Evolutionary conservation across 176 grass and related monocot species (phyloP), one percentile per base, ranked within the genome.

Genomic region (Aegilops speltoides): DNA sequence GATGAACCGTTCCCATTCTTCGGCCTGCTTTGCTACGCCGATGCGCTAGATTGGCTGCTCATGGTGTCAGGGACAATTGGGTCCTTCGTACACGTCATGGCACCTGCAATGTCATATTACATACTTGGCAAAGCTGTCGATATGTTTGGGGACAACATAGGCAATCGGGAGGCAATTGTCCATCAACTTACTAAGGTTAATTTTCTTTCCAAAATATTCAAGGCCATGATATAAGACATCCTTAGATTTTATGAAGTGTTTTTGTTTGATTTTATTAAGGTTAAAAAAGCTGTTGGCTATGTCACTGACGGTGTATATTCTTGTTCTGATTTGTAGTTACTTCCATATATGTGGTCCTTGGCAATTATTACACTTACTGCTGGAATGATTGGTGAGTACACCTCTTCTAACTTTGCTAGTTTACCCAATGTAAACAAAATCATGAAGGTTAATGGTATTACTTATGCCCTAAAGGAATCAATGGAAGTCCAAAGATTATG

Each of bases 271-370:
- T 82, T 66, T 82, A 7, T 20, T 37, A 60, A 33, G 1, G 11
- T 73, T 43, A 13, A 23, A 59, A 72, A 28, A 72, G 11, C 32
- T 26, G 67, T 60, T 60, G 11, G 14, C 50, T 54, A 62, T 89
- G 69, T 54, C 40, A 73, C 24, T 89, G 63, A 89, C 16, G 8
- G 7, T 17, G 6, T 73, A 33, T 56, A 31, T 31, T 85, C 73
- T 41, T 38, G 40, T 67, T 85, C 57, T 26, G 43, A 14, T 81
- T 52, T 83, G 72, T 63, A 90, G 92, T 85, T 90, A 57, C 28
- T 93, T 86, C 92, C 88, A 34, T 93, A 80, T 86, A 89, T 90
- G 83, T 93, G 92, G 88, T 76, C 60, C 23, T 88, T 93, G 86
- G 92, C 92, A 83, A 83, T 88, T 83, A 40, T 89, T 80, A 93